phyloP scores from a whole-genome alignment of 1,284 basidiomycete species.

The Ceratobasidium sp. region DNA sequence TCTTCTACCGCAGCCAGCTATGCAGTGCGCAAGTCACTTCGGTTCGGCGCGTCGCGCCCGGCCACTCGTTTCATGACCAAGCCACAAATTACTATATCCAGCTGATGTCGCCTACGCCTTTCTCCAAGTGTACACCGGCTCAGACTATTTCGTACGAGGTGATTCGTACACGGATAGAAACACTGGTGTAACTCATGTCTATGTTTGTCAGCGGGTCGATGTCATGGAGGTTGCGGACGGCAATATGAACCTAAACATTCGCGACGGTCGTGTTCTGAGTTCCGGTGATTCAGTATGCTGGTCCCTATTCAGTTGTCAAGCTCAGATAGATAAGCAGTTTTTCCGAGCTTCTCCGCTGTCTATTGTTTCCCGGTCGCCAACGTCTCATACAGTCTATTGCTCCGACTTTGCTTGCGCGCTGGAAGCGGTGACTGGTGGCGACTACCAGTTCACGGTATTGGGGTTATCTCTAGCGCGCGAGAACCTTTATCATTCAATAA shows the following conservation, averaged over 20 bases:
- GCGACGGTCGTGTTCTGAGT: slow-evolving; percentile 79
- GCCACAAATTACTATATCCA: slow-evolving; percentile 56
- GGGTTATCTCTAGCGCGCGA: too few species aligned
- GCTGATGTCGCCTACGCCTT: slow-evolving; percentile 72
- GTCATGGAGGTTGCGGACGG: slow-evolving; percentile 89
- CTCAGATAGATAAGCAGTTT: slow-evolving; percentile 65
- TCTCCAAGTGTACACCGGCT: slow-evolving; percentile 56
- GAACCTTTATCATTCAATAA: too few species aligned
- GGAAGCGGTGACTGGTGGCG: too few species aligned
- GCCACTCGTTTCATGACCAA: slow-evolving; percentile 52
- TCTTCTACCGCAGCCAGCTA: slow-evolving; percentile 40
- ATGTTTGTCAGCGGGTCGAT: slow-evolving; percentile 82
- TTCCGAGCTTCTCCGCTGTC: slow-evolving; percentile 65
- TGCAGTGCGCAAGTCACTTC: slow-evolving; percentile 57
- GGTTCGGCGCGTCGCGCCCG: slow-evolving; percentile 57
- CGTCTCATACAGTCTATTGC: too few species aligned
- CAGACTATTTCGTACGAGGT: slow-evolving; percentile 70
- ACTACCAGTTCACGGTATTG: too few species aligned
- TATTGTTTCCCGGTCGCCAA: slow-evolving; percentile 52
- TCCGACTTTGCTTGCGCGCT: too few species aligned
- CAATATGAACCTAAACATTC: slow-evolving; percentile 89
- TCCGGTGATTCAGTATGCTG: slow-evolving; percentile 81
- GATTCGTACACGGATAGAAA: slow-evolving; percentile 88
- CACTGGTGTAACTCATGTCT: slow-evolving; percentile 86
- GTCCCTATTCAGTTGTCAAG: not conserved